These are phyloP conservation scores for Fusarium kyushuense DNA, from an alignment of 2,329 filamentous ascomycete genomes.

Conservation along the genomic window DNA sequence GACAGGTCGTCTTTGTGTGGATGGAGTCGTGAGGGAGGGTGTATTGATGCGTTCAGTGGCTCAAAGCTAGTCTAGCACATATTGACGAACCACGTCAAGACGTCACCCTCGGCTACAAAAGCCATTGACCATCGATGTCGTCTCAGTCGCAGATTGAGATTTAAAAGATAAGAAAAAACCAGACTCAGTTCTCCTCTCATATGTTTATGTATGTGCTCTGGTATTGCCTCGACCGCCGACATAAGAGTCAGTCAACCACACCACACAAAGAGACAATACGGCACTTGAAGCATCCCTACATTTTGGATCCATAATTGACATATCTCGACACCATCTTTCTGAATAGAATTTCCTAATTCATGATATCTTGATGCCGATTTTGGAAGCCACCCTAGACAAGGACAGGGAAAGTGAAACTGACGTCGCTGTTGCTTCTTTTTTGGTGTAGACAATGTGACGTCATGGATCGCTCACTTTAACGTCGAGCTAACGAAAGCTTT, in stretches of 20 bases:
- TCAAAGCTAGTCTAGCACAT: slow-evolving; percentile 42
- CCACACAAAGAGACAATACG: neutral
- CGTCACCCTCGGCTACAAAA: slow-evolving; percentile 33
- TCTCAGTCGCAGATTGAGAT: slow-evolving; percentile 9
- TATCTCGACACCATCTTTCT: slow-evolving; percentile 32
- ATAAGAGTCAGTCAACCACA: neutral
- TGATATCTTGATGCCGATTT: slow-evolving; percentile 32
- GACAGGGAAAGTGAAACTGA: slow-evolving; percentile 16
- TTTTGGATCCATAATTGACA: slow-evolving; percentile 5
- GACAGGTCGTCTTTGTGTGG: slow-evolving; percentile 1
- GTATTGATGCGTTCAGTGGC: slow-evolving; percentile 44
- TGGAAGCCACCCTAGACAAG: slow-evolving; percentile 7
- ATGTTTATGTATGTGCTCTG: slow-evolving; percentile 26
- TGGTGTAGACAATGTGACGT: slow-evolving; percentile 37
- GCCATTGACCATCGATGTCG: slow-evolving; percentile 21
- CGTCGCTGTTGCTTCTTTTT: slow-evolving; percentile 30
- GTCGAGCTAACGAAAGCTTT: slow-evolving; percentile 33
- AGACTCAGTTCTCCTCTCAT: slow-evolving; percentile 11
- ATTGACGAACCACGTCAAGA: slow-evolving; percentile 39
- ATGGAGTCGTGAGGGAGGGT: slow-evolving; percentile 10
- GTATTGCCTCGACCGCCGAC: slow-evolving; percentile 17
- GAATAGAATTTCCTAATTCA: slow-evolving; percentile 31
- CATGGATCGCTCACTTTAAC: slow-evolving; percentile 43
- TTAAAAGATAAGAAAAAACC: too few species aligned
- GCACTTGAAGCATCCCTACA: slow-evolving; percentile 1